Percentiles rank a stretch among this genome's conserved stretches.
Evolutionary conservation across 441 rosid genomes (phyloP).

Genomic region (Gossypium trilobum): DNA sequence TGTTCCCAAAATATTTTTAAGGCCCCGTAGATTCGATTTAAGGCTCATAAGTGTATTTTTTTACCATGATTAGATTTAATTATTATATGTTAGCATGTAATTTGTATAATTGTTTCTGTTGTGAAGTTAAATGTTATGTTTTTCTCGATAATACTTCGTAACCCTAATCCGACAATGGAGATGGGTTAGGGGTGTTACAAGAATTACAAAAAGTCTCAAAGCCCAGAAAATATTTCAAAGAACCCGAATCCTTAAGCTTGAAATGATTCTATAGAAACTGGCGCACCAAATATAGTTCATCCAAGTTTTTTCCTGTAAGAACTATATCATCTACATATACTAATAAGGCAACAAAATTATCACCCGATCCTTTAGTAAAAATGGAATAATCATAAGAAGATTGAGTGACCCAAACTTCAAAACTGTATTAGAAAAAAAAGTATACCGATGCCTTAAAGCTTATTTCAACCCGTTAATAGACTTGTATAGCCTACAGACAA

Average conservation of each 20-base stretch:
- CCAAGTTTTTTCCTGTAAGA: neutral
- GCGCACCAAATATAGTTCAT: neutral
- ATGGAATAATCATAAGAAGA: neutral
- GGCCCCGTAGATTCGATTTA: too few species aligned
- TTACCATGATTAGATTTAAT: too few species aligned
- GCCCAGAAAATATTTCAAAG: neutral
- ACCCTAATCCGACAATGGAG: too few species aligned
- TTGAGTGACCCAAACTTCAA: neutral
- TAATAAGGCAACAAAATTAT: neutral
- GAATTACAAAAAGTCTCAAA: neutral
- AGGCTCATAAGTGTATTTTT: too few species aligned
- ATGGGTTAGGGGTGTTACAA: too few species aligned
- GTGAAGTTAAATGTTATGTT: too few species aligned
- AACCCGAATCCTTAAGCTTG: neutral
- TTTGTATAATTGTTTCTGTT: too few species aligned
- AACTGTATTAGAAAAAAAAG: neutral
- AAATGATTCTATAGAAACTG: neutral
- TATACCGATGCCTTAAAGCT: neutral
- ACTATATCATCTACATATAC: neutral
- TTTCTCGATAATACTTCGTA: too few species aligned
- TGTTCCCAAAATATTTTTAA: too few species aligned
- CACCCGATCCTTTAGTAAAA: neutral
- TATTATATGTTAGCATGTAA: too few species aligned
- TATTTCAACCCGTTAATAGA: neutral
- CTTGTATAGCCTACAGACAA: neutral